phyloP scores from a whole-genome alignment of 179 eudicot species.

The Spergularia azorica region DNA sequence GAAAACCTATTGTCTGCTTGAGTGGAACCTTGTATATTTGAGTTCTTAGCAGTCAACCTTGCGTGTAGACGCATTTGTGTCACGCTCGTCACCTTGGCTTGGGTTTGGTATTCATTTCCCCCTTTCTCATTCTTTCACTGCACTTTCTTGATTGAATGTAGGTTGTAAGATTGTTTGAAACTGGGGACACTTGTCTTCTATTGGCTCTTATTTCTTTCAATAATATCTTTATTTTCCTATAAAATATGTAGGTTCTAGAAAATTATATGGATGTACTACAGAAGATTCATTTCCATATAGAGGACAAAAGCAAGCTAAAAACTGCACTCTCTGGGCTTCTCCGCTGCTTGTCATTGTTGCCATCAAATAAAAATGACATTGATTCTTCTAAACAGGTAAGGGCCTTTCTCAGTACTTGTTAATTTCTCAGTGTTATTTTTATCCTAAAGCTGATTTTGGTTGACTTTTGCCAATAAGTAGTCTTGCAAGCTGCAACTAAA shows the following conservation, averaged over 20 bases:
- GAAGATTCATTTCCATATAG: constrained; percentile 67
- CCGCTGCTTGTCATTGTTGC: constrained; percentile 78
- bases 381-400: constrained; percentile 48
- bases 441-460: neutral
- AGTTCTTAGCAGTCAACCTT: neutral
- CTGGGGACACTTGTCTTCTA: constrained; percentile 56
- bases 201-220: neutral
- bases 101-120: neutral
- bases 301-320: constrained; percentile 82
- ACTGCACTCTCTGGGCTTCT: constrained; percentile 62
- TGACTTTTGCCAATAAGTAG: neutral
- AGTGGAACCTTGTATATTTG: neutral
- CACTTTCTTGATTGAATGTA: constrained; percentile 26
- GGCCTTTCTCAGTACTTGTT: constrained; percentile 9
- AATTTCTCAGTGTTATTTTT: neutral
- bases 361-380: constrained; percentile 44
- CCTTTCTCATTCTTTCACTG: neutral
- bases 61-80: neutral
- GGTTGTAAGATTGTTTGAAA: constrained; percentile 71
- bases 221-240: neutral
- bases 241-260: constrained; percentile 58
- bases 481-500: neutral
- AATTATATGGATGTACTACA: constrained; percentile 72
- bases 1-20: neutral
- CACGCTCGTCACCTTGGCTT: neutral